Evolutionary conservation across 352 stramenopile genomes (phyloP).

Genomic region (Peronosclerospora sorghi): DNA sequence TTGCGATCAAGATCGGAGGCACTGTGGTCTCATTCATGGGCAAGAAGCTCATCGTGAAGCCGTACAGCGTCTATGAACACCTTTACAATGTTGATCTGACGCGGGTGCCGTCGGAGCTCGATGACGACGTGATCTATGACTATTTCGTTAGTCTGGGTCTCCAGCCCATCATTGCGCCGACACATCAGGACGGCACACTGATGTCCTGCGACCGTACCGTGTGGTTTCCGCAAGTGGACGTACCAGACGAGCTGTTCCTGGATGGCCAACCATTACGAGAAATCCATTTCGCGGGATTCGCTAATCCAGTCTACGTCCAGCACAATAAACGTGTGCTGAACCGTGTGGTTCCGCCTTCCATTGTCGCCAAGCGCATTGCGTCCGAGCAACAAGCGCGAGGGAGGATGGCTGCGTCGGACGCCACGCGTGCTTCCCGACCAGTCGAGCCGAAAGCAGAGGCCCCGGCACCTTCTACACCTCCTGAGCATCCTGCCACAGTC

Average conservation of each 20-base stretch:
- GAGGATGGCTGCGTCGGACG: too few relatives aligned
- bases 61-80: not conserved
- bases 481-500: too few relatives aligned
- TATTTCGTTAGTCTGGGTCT: not conserved
- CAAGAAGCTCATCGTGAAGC: not conserved
- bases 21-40: not conserved
- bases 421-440: too few relatives aligned
- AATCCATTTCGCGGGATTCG: too few relatives aligned
- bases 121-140: not conserved
- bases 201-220: not conserved
- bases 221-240: not conserved
- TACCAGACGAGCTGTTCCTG: not conserved
- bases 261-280: not conserved
- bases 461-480: too few relatives aligned
- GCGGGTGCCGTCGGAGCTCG: not conserved
- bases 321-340: too few relatives aligned
- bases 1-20: not conserved
- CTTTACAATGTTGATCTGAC: not conserved
- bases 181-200: not conserved
- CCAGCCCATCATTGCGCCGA: not conserved
- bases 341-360: too few relatives aligned
- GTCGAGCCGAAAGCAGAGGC: too few relatives aligned
- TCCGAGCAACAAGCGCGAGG: too few relatives aligned
- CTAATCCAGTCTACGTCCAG: too few relatives aligned
- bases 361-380: too few relatives aligned